Percentiles rank a stretch among this genome's conserved stretches.
Conservation (phyloP, 2,329 filamentous ascomycete genomes). For the Fusarium annulatum region DNA sequence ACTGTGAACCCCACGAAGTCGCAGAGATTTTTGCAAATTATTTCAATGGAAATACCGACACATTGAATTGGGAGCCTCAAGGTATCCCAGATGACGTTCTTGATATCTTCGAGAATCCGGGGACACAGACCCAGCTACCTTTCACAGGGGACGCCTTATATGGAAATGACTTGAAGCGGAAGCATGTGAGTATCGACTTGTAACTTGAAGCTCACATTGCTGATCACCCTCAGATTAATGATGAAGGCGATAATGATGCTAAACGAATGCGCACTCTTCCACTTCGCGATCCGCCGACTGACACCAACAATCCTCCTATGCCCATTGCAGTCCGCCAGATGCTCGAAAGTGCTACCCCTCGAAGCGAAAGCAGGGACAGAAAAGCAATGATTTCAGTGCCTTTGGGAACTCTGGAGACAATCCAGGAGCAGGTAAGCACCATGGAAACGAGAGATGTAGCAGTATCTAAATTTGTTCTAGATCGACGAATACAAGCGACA, state of each 20-base stretch:
- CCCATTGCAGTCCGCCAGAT: conserved; percentile 48
- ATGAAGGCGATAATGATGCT: conserved; percentile 50
- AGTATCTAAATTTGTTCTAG: conserved; percentile 40
- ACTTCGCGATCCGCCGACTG: conserved; percentile 28
- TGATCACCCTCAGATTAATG: conserved; percentile 33
- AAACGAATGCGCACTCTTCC: conserved; percentile 47
- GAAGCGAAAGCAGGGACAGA: conserved; percentile 21
- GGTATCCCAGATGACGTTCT: conserved; percentile 61
- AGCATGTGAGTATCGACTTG: conserved; percentile 54
- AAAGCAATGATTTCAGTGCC: conserved; percentile 45
- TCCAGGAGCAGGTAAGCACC: conserved; percentile 53
- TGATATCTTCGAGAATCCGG: conserved; percentile 58
- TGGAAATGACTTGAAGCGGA: conserved; percentile 58
- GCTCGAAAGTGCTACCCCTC: conserved; percentile 38
- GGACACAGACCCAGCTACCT: conserved; percentile 49
- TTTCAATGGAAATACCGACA: conserved; percentile 52
- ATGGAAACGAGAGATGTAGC: not conserved
- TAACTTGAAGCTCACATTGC: not conserved
- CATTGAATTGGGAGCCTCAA: conserved; percentile 60
- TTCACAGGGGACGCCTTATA: conserved; percentile 23
- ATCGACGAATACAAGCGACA: conserved; percentile 47
- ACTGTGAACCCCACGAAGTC: conserved; percentile 57
- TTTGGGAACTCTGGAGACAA: conserved; percentile 51
- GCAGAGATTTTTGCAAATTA: conserved; percentile 61
- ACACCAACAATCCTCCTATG: conserved; percentile 48